These are phyloP conservation scores for Xanthoparmelia taractica DNA, from an alignment of 495 filamentous ascomycete species.

Conservation along the genomic window DNA sequence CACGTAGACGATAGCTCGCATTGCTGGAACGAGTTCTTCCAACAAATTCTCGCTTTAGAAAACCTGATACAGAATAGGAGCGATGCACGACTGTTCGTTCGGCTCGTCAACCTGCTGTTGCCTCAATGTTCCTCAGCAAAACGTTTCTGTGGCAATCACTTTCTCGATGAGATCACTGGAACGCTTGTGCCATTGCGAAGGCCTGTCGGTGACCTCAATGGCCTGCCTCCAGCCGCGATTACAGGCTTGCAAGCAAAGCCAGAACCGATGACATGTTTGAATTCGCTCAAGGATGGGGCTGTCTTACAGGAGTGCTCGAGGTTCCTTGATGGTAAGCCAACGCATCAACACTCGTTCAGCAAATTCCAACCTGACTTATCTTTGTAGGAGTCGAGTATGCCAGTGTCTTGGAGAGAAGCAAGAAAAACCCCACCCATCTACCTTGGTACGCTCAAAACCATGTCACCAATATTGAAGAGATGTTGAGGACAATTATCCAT, in stretches of 20 bases:
- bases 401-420: constrained; percentile 3
- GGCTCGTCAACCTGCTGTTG: not conserved
- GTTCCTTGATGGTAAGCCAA: constrained; percentile 4
- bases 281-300: not conserved
- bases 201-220: not conserved
- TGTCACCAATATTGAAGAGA: constrained; percentile 14
- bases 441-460: constrained; percentile 12
- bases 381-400: constrained; percentile 3
- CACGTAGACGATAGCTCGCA: constrained; percentile 1
- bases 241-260: not conserved
- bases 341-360: not conserved
- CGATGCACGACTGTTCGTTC: constrained; percentile 3
- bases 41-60: constrained; percentile 12
- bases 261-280: not conserved
- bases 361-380: not conserved
- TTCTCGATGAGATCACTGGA: not conserved
- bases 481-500: constrained; percentile 8
- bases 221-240: not conserved
- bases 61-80: not conserved
- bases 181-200: constrained; percentile 1
- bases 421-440: not conserved
- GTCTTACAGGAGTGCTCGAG: not conserved
- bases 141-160: not conserved
- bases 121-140: not conserved
- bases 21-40: constrained; percentile 13